Evolutionary conservation across 208 protist genomes (phyloP).

Genomic region (Acanthamoeba sp.): DNA sequence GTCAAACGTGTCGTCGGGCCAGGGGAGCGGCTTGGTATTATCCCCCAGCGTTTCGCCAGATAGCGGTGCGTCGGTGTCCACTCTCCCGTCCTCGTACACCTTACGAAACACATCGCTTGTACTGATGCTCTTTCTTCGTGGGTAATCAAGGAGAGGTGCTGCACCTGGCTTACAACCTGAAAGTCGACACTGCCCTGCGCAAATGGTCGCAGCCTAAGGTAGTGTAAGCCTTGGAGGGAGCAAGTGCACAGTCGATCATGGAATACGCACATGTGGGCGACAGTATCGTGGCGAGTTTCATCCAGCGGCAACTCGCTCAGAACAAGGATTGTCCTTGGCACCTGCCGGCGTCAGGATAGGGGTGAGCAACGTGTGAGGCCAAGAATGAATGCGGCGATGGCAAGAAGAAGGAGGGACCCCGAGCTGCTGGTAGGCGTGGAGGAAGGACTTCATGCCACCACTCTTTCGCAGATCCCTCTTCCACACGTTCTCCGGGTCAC

Average conservation of each 20-base stretch:
- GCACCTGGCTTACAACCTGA: conserved; percentile 21
- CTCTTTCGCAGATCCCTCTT: neutral
- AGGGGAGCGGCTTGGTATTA: conserved; percentile 63
- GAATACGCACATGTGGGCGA: neutral
- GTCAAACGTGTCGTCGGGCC: conserved; percentile 68
- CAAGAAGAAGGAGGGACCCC: too few species aligned
- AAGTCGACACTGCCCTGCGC: conserved; percentile 24
- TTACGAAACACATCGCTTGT: neutral
- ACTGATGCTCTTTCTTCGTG: too few species aligned
- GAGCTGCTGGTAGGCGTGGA: conserved; percentile 53
- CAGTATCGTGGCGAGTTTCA: conserved; percentile 30
- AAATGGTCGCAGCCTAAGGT: neutral
- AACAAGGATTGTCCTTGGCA: conserved; percentile 21
- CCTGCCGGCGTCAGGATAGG: neutral
- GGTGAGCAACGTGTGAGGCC: neutral
- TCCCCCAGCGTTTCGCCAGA: conserved; percentile 47
- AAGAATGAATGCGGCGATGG: neutral
- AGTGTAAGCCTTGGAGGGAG: neutral
- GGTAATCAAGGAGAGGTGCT: too few species aligned
- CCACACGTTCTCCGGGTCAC: conserved; percentile 47
- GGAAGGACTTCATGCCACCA: conserved; percentile 51
- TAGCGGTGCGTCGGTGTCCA: neutral
- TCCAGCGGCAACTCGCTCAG: conserved; percentile 50
- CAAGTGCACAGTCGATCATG: neutral
- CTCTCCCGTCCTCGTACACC: conserved; percentile 43